Evolutionary conservation across 75 land plant species (phyloP).

Genomic region (Azolla pinnata): DNA sequence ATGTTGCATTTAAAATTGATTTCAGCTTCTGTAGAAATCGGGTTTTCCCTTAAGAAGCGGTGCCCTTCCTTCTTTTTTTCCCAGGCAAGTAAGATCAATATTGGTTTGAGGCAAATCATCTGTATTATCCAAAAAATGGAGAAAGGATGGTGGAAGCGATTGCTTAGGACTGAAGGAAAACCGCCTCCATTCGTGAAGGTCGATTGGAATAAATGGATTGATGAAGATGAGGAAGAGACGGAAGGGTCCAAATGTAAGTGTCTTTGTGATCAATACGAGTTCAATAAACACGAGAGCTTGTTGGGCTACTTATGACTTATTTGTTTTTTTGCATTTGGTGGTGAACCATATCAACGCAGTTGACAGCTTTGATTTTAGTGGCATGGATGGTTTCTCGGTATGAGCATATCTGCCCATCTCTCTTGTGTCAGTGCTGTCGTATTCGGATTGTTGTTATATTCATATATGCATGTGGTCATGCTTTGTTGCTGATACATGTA

Average conservation of each 20-base stretch:
- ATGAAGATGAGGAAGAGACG: constrained; percentile 78
- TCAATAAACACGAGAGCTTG: no score
- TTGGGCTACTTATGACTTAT: no score
- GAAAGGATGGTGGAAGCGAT: constrained; percentile 79
- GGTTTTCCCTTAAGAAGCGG: no score
- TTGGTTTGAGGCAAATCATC: constrained; percentile 59
- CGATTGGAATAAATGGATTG: constrained; percentile 95
- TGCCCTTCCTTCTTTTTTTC: neutral
- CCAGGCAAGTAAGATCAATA: constrained; percentile 77
- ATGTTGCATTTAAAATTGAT: no score
- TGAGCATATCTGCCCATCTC: constrained; percentile 6
- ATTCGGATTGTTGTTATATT: neutral
- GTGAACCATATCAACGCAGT: no score
- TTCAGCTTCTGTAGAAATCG: no score
- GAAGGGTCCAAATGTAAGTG: constrained; percentile 29
- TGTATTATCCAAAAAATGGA: constrained; percentile 72
- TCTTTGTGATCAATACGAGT: neutral
- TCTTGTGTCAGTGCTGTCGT: neutral
- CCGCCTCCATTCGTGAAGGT: constrained; percentile 70
- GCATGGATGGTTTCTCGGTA: constrained; percentile 78
- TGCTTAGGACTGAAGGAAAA: constrained; percentile 60
- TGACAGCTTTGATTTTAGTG: constrained; percentile 53
- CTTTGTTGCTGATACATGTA: neutral
- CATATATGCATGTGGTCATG: neutral
- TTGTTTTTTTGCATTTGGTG: no score